Evolutionary conservation across 2,329 filamentous ascomycete species (phyloP).

Genomic region (Aureobasidium subglaciale): DNA sequence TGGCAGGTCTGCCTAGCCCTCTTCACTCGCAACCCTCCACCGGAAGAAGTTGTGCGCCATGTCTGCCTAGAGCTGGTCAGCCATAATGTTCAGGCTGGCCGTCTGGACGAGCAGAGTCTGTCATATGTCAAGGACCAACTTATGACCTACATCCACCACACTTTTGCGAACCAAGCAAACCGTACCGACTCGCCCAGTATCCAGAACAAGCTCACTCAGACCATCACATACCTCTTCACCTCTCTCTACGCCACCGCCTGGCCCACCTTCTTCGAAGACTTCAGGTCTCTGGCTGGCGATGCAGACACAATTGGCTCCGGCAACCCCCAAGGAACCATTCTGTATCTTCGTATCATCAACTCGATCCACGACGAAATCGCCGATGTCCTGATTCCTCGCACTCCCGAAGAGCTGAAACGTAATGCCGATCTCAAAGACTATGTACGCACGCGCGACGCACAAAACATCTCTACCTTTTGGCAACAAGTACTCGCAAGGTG

Average conservation of each 20-base stretch:
- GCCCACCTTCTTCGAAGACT: constrained; percentile 86
- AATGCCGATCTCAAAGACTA: constrained; percentile 89
- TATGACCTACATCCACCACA: constrained; percentile 70
- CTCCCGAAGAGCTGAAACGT: constrained; percentile 70
- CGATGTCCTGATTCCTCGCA: constrained; percentile 76
- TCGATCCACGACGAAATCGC: constrained; percentile 97
- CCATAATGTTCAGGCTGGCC: constrained; percentile 74
- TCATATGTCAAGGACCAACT: constrained; percentile 72
- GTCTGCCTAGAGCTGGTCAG: constrained; percentile 90
- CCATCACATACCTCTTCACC: constrained; percentile 87
- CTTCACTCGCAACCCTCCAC: constrained; percentile 69
- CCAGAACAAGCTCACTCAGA: constrained; percentile 96
- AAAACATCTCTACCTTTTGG: constrained; percentile 84
- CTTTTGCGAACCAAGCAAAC: constrained; percentile 53
- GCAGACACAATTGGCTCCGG: constrained; percentile 48
- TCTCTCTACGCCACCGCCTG: constrained; percentile 79
- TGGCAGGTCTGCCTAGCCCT: constrained; percentile 86
- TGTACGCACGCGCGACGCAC: constrained; percentile 77
- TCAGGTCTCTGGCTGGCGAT: constrained; percentile 66
- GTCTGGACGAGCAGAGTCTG: constrained; percentile 66
- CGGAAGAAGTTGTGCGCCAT: constrained; percentile 78
- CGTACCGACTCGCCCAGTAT: constrained; percentile 66
- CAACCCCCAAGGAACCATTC: constrained; percentile 67
- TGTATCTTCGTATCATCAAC: constrained; percentile 82
- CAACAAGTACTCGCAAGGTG: constrained; percentile 80